phyloP scores from a whole-genome alignment of 176 grass and related monocot species.

The Canna indica region DNA sequence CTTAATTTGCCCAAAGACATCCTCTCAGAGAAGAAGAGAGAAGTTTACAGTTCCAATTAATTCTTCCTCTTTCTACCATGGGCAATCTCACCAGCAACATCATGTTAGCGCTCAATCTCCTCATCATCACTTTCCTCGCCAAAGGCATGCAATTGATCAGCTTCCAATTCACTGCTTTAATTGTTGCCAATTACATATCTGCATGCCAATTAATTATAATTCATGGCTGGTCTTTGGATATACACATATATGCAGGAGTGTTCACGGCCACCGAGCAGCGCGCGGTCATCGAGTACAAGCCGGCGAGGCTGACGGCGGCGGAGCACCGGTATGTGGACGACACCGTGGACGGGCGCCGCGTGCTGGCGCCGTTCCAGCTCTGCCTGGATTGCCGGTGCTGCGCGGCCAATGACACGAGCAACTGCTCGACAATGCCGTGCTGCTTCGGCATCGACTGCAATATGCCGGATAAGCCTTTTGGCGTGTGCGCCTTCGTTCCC shows the following conservation, averaged over 20 bases:
- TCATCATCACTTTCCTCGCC: slow-evolving; percentile 2
- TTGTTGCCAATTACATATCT: not conserved
- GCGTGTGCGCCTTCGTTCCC: slow-evolving; percentile 59
- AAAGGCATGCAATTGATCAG: slow-evolving; percentile 4
- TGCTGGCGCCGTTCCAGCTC: slow-evolving; percentile 41
- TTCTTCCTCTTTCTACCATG: too few species aligned
- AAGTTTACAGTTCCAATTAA: not conserved
- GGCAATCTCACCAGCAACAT: not conserved
- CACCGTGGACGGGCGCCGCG: not conserved
- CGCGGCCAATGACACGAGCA: slow-evolving; percentile 25
- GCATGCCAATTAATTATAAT: not conserved
- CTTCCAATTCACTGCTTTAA: not conserved
- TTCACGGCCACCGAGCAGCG: not conserved
- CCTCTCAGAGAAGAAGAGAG: not conserved
- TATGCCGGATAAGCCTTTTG: slow-evolving; percentile 77
- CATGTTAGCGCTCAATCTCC: not conserved
- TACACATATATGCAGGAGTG: not conserved
- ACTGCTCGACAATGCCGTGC: slow-evolving; percentile 45
- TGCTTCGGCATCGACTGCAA: slow-evolving; percentile 85
- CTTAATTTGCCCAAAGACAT: not conserved
- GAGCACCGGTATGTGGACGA: not conserved
- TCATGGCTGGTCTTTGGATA: too few species aligned
- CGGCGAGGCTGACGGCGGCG: not conserved
- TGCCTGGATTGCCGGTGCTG: slow-evolving; percentile 68
- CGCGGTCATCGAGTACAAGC: not conserved